Evolutionary conservation across 2,329 filamentous ascomycete species (phyloP).

Genomic region (Septoria linicola): DNA sequence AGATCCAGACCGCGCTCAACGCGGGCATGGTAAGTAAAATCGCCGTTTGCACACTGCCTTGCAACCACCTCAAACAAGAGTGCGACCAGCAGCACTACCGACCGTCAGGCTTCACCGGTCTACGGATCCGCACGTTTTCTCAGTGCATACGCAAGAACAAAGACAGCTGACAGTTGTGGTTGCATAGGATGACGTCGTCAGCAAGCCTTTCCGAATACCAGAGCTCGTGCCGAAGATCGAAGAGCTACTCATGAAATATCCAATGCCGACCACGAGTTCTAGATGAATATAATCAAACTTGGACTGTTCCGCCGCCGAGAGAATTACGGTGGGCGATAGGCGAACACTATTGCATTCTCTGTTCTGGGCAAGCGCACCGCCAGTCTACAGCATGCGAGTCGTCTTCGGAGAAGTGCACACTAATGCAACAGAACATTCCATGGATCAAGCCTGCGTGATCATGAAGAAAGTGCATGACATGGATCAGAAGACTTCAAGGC

Average conservation of each 20-base stretch:
- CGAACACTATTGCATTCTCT: background rate
- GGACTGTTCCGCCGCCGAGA: too few species aligned
- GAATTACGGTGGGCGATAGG: too few species aligned
- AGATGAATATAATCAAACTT: too few species aligned
- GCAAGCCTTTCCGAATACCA: slow-evolving; percentile 52
- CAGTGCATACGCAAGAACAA: slow-evolving; percentile 4
- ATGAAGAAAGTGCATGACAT: too few species aligned
- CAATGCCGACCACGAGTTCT: slow-evolving; percentile 24
- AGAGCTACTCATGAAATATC: slow-evolving; percentile 42
- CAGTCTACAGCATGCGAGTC: background rate
- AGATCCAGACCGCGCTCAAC: slow-evolving; percentile 67
- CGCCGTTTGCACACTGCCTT: too few species aligned
- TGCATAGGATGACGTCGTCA: slow-evolving; percentile 50
- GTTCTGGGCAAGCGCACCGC: slow-evolving; percentile 7
- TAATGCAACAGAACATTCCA: background rate
- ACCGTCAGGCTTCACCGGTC: too few species aligned
- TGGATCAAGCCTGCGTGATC: background rate
- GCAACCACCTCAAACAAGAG: too few species aligned
- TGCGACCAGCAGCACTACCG: too few species aligned
- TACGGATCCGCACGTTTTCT: background rate
- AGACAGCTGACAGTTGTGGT: slow-evolving; percentile 23
- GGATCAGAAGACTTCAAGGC: too few species aligned
- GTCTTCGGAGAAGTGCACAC: too few species aligned
- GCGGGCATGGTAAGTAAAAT: slow-evolving; percentile 67
- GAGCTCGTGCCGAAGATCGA: slow-evolving; percentile 54